Percentiles rank a stretch among this genome's conserved stretches.
Evolutionary conservation across 2,329 filamentous ascomycete species (phyloP).

Genomic region (Alternaria postmessia): DNA sequence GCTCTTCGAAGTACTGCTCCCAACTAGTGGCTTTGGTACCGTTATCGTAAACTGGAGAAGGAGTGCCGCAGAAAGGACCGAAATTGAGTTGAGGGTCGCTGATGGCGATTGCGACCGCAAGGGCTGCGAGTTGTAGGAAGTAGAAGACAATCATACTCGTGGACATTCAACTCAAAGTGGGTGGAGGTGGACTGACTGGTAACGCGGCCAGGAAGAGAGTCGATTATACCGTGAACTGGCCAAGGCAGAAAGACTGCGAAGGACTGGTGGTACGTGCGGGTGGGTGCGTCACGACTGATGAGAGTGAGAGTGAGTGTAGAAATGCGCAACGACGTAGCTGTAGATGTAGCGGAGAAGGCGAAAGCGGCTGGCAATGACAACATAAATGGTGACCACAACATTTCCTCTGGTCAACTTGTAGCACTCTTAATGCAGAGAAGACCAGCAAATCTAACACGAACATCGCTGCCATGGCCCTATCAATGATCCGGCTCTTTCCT

Average conservation of each 20-base stretch:
- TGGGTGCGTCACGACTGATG: neutral
- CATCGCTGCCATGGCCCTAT: too few species aligned
- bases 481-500: too few species aligned
- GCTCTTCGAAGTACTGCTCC: neutral
- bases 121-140: neutral
- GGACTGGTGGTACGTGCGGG: neutral
- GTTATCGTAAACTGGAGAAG: neutral
- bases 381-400: neutral
- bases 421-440: too few species aligned
- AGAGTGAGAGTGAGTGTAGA: neutral
- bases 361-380: neutral
- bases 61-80: neutral
- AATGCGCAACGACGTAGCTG: neutral
- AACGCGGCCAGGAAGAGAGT: neutral
- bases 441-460: too few species aligned
- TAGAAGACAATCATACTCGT: neutral
- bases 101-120: neutral
- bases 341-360: neutral
- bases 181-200: neutral
- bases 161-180: neutral
- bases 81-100: neutral
- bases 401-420: neutral
- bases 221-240: neutral
- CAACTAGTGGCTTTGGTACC: constrained; percentile 1
- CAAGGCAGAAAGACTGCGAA: neutral